Percentiles rank a stretch among this genome's conserved stretches.
Conservation (phyloP, 805 yeast genomes). For the Starmerella apicola region DNA sequence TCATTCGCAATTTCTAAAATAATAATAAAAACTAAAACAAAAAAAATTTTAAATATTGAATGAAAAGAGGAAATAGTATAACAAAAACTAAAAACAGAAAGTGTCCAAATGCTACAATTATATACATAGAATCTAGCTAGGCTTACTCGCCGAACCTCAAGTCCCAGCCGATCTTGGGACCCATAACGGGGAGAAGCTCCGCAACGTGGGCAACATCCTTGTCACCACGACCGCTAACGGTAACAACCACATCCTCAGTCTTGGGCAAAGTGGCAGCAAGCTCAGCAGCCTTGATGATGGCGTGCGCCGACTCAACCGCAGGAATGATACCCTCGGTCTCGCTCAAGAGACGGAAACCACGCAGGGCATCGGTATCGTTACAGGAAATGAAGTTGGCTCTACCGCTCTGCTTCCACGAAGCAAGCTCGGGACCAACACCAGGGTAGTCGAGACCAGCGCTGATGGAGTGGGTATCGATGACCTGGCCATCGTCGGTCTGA, state of each 20-base stretch:
- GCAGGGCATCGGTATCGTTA: conserved; percentile 87
- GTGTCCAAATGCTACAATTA: too few relatives aligned
- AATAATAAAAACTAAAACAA: too few relatives aligned
- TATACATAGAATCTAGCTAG: too few relatives aligned
- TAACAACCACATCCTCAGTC: conserved; percentile 73
- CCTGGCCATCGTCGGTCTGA: conserved; percentile 88
- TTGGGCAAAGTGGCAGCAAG: conserved; percentile 71
- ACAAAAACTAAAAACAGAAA: too few relatives aligned
- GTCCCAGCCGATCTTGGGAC: conserved; percentile 92
- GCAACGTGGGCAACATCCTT: conserved; percentile 98
- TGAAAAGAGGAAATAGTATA: too few relatives aligned
- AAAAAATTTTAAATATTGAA: too few relatives aligned
- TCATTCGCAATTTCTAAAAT: too few relatives aligned
- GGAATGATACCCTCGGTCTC: conserved; percentile 98
- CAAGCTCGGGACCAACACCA: conserved; percentile 97
- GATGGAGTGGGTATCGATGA: conserved; percentile 93
- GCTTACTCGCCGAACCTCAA: conserved; percentile 46
- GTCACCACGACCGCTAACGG: conserved; percentile 97
- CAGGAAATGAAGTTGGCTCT: conserved; percentile 87
- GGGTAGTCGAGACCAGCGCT: conserved; percentile 99
- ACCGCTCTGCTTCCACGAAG: conserved; percentile 88
- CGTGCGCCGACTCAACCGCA: conserved; percentile 95
- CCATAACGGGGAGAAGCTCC: conserved; percentile 76
- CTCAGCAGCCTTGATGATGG: conserved; percentile 80
- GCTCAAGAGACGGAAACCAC: conserved; percentile 77